Conservation (phyloP, 208 protist species). For the Trichomonas tenax region DNA sequence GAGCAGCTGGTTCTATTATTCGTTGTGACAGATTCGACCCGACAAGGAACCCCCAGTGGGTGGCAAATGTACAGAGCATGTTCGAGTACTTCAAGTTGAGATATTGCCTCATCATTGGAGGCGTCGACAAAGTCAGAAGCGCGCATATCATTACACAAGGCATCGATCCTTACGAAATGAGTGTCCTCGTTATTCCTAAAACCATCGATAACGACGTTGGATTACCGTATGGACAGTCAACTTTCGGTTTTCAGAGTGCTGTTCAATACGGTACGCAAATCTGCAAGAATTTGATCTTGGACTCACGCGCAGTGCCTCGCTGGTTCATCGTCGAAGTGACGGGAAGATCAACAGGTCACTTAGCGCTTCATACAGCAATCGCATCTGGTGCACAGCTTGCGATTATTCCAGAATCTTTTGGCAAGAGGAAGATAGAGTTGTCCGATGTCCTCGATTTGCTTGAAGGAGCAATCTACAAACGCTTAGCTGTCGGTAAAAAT, state of each 20-base stretch:
- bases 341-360: slow-evolving; percentile 25
- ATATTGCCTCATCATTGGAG: slow-evolving; percentile 30
- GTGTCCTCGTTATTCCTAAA: slow-evolving; percentile 30
- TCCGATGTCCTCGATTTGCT: slow-evolving; percentile 16
- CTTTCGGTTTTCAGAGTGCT: slow-evolving; percentile 29
- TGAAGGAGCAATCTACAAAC: slow-evolving; percentile 22
- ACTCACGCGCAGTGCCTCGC: slow-evolving; percentile 4
- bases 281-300: slow-evolving; percentile 19
- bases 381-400: slow-evolving; percentile 25
- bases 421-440: neutral
- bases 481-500: slow-evolving; percentile 15
- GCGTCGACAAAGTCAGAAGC: slow-evolving; percentile 23
- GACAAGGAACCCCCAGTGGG: neutral
- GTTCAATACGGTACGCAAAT: slow-evolving; percentile 1
- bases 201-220: slow-evolving; percentile 32
- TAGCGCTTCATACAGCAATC: slow-evolving; percentile 23
- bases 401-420: slow-evolving; percentile 30
- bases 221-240: slow-evolving; percentile 22
- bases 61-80: neutral
- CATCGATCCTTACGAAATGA: neutral
- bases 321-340: slow-evolving; percentile 29
- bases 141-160: slow-evolving; percentile 26
- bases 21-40: slow-evolving; percentile 1
- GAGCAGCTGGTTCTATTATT: slow-evolving; percentile 19
- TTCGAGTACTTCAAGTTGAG: slow-evolving; percentile 10